Evolutionary conservation across 192 early-diverging fungal species (phyloP).

Genomic region (Allomyces macrogynus): DNA sequence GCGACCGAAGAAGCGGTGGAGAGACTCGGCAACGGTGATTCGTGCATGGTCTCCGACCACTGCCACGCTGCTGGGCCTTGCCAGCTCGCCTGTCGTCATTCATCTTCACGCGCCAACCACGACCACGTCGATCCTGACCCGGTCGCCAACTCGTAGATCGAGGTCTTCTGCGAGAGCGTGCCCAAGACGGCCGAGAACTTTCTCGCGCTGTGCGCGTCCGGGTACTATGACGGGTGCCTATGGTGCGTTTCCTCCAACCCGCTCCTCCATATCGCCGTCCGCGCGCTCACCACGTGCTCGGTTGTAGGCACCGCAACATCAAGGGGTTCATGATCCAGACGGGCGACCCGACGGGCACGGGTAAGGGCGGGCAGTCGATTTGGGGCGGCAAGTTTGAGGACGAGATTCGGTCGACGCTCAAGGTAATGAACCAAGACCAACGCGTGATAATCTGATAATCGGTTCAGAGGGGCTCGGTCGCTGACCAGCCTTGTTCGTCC

Average conservation of each 20-base stretch:
- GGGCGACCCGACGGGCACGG: constrained; percentile 69
- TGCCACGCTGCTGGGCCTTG: too few relatives aligned
- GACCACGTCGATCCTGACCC: not conserved
- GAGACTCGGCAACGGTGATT: too few relatives aligned
- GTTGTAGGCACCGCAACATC: constrained; percentile 40
- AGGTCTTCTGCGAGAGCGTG: constrained; percentile 75
- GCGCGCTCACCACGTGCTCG: too few relatives aligned
- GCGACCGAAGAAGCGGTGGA: too few relatives aligned
- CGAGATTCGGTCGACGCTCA: constrained; percentile 54
- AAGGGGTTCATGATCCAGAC: constrained; percentile 62
- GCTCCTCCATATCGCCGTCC: not conserved
- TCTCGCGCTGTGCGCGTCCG: constrained; percentile 79
- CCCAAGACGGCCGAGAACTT: constrained; percentile 82
- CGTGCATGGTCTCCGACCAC: too few relatives aligned
- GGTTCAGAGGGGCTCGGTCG: too few relatives aligned
- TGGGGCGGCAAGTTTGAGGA: constrained; percentile 66
- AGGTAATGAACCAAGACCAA: too few relatives aligned
- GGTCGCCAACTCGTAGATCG: constrained; percentile 26
- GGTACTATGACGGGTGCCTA: constrained; percentile 72
- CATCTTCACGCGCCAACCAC: not conserved
- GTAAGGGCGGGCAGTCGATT: constrained; percentile 70
- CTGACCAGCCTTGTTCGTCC: too few relatives aligned
- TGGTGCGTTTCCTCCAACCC: constrained; percentile 2
- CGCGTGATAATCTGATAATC: too few relatives aligned
- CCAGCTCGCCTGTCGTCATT: too few relatives aligned